These are phyloP conservation scores for Phellopilus nigrolimitatus DNA, from an alignment of 1,284 basidiomycete genomes.

Conservation along the genomic window DNA sequence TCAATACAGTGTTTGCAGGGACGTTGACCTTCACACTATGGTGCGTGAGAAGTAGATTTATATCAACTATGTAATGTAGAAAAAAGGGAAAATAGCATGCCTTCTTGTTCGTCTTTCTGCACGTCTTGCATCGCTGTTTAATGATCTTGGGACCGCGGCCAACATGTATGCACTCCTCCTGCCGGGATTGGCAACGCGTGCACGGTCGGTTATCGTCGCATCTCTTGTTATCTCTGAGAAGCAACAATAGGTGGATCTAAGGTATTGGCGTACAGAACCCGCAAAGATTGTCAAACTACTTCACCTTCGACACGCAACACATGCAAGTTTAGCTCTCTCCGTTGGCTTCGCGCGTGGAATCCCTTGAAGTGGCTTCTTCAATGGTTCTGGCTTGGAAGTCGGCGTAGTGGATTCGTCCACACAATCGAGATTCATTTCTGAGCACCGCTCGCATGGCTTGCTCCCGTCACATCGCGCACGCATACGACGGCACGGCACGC, in stretches of 20 bases:
- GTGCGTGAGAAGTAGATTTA: not conserved
- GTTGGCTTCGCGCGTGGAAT: conserved; percentile 24
- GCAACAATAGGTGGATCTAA: not conserved
- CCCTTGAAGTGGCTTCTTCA: conserved; percentile 24
- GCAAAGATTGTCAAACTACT: not conserved
- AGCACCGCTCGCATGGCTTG: conserved; percentile 45
- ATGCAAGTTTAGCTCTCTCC: conserved; percentile 52
- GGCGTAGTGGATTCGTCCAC: conserved; percentile 27
- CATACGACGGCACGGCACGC: conserved; percentile 46
- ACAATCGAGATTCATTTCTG: conserved; percentile 39
- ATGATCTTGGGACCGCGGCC: conserved; percentile 48
- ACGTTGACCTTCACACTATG: conserved; percentile 48
- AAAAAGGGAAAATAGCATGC: not conserved
- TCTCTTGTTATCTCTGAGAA: conserved; percentile 50
- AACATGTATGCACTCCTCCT: conserved; percentile 51
- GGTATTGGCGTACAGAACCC: not conserved
- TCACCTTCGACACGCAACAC: conserved; percentile 44
- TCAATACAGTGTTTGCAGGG: conserved; percentile 50
- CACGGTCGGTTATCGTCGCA: conserved; percentile 58
- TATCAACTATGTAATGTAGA: not conserved
- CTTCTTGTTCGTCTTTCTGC: conserved; percentile 45
- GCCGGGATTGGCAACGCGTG: conserved; percentile 46
- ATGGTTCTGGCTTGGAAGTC: conserved; percentile 14
- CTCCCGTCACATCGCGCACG: conserved; percentile 52
- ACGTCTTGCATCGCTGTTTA: conserved; percentile 51